Evolutionary conservation across 1,284 basidiomycete genomes (phyloP), one percentile per base, ranked within the genome.

Genomic region (Sutorius eximius): DNA sequence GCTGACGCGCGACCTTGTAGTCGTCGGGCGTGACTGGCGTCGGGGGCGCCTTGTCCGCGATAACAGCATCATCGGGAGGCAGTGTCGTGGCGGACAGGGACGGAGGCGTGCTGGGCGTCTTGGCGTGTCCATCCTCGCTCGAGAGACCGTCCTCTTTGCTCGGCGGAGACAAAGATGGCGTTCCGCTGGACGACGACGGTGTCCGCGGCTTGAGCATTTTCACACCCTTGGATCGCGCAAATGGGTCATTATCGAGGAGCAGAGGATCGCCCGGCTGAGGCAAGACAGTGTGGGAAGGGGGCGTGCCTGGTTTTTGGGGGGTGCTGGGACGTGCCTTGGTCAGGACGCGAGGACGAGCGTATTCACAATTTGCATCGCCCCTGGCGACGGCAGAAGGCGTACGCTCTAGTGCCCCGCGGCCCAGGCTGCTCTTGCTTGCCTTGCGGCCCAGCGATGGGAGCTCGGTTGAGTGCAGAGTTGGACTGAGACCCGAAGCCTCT

Each of bases 161-260:
- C 24, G 24, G 16, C 10, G 49, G 51, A n/a, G 41, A 48, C 8
- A 44, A 56, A 2, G 53, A 58, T 0, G 43, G 36, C 0, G 41
- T 48, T 0, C 41, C 49, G 34, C 57, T 61, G 9, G 66, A 66
- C 2, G 55, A 51, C 6, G 73, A 44, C 18, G 37, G 49, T 11
- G n/a, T 34, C 41, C 53, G 58, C 42, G 63, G 46, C 40, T 51
- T 60, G 12, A 71, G 3, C 70, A 82, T 62, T 60, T 62, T 75
- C 13, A 84, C 80, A 16, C 79, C 79, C 40, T 79, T 76, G 0
- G 65, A 68, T 59, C 77, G 78, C 8, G 83, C 83, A 65, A 85
- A 85, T 3, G 83, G 83, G 61, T 85, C 83, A 22, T 78, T 77
- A 47, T 82, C 81, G 29, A 82, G 57, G 42, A 71, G 60, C 4